A percentile compares a stretch with the other conserved stretches of the same genome.
Conservation (phyloP, 2,329 filamentous ascomycete genomes). For the Thelonectria blattea region DNA sequence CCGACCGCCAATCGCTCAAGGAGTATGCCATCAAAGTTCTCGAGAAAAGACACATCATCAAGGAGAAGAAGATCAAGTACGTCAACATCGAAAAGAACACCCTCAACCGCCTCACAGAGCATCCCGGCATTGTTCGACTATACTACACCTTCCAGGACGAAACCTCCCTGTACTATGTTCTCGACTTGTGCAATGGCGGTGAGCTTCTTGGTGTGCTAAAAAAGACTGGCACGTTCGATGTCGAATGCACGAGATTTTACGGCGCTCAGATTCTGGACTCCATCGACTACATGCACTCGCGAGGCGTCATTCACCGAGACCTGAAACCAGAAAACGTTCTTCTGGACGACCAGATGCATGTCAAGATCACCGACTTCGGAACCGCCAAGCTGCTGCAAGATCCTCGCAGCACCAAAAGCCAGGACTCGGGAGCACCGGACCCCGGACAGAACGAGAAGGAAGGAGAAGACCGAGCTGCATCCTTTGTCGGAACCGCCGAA, state of each 20-base stretch:
- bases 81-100: constrained; percentile 99
- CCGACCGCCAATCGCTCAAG: constrained; percentile 90
- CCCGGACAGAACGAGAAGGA: constrained; percentile 46
- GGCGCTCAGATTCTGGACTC: constrained; percentile 94
- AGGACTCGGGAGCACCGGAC: constrained; percentile 48
- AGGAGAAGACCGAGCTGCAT: constrained; percentile 80
- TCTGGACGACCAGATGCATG: constrained; percentile 92
- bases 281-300: constrained; percentile 97
- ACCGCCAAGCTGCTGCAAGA: constrained; percentile 85
- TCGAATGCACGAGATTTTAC: constrained; percentile 94
- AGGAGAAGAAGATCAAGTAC: constrained; percentile 99
- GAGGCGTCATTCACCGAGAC: constrained; percentile 95
- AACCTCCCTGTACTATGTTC: constrained; percentile 91
- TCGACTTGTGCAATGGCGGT: constrained; percentile 90
- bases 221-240: constrained; percentile 91
- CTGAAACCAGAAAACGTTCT: constrained; percentile 97
- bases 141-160: constrained; percentile 99
- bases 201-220: constrained; percentile 93
- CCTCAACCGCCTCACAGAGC: constrained; percentile 91
- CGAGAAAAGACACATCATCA: constrained; percentile 98
- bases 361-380: constrained; percentile 98
- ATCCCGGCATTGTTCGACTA: constrained; percentile 92
- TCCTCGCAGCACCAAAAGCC: constrained; percentile 49
- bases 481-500: constrained; percentile 96
- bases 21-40: constrained; percentile 98